Conservation (phyloP, 2,329 filamentous ascomycete genomes). For the Pestalotiopsis sp. region DNA sequence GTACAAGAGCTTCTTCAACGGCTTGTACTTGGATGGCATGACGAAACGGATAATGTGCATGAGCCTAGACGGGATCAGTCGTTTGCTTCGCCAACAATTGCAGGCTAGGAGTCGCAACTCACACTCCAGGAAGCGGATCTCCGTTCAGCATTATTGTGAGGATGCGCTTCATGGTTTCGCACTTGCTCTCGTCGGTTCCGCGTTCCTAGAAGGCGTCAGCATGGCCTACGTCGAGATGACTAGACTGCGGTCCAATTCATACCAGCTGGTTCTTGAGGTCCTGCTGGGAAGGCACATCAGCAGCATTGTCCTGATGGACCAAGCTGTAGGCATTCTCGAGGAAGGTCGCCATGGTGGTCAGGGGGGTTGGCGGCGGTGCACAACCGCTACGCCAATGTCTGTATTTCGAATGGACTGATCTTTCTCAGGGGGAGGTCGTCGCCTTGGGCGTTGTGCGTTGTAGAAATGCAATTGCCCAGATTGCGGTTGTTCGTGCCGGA, state of each 20-base stretch:
- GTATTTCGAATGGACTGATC: background rate
- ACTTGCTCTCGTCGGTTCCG: conserved; percentile 88
- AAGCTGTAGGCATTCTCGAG: conserved; percentile 94
- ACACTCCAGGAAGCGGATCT: conserved; percentile 87
- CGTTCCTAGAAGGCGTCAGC: conserved; percentile 60
- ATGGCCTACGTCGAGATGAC: background rate
- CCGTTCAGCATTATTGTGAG: conserved; percentile 98
- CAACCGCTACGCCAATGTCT: conserved; percentile 8
- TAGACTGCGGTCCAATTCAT: background rate
- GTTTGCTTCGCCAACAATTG: too few relatives aligned
- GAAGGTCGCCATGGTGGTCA: conserved; percentile 78
- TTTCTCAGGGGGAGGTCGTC: background rate
- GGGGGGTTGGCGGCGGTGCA: conserved; percentile 11
- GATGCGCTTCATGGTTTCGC: conserved; percentile 96
- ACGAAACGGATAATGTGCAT: conserved; percentile 99
- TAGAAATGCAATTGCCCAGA: background rate
- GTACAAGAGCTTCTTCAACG: conserved; percentile 96
- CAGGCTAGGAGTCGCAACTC: background rate
- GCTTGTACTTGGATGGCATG: conserved; percentile 97
- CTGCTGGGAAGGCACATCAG: conserved; percentile 86
- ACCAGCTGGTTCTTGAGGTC: conserved; percentile 85
- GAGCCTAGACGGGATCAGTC: conserved; percentile 43
- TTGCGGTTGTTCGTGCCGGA: background rate
- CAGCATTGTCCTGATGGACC: conserved; percentile 96
- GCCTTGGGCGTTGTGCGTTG: background rate